These are phyloP conservation scores for Triticum turgidum DNA, from an alignment of 176 grass and related monocot species.

Conservation along the genomic window DNA sequence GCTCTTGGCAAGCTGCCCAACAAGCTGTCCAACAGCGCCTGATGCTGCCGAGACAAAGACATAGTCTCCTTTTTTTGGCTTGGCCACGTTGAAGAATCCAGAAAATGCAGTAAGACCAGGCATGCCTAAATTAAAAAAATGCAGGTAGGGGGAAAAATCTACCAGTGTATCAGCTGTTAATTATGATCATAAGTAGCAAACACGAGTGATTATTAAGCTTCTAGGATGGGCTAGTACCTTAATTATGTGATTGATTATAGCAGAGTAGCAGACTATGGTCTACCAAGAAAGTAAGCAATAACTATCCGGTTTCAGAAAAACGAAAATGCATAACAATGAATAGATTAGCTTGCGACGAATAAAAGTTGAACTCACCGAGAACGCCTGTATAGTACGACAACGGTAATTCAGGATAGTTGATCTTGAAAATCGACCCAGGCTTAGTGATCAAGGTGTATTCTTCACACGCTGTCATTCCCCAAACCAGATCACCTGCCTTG, in stretches of 20 bases:
- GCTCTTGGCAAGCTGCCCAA: neutral
- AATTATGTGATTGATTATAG: neutral
- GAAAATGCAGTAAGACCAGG: neutral
- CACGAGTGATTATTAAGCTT: neutral
- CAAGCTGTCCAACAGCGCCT: neutral
- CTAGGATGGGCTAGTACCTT: neutral
- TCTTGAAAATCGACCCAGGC: conserved; percentile 15
- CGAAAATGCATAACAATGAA: neutral
- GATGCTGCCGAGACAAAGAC: neutral
- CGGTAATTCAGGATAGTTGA: conserved; percentile 34
- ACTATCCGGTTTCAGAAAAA: neutral
- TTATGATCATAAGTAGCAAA: neutral
- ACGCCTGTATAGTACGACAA: conserved; percentile 65
- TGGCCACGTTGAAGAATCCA: conserved; percentile 29
- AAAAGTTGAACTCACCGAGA: neutral
- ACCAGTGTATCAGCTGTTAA: neutral
- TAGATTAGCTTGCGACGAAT: neutral
- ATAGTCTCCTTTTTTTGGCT: conserved; percentile 32
- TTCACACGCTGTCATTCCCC: conserved; percentile 53
- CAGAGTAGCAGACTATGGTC: neutral
- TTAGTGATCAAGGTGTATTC: conserved; percentile 59
- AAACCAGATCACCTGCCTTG: neutral
- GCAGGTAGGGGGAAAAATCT: neutral
- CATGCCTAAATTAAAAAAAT: conserved; percentile 7
- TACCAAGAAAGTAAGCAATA: neutral